Evolutionary conservation across 2,329 filamentous ascomycete genomes (phyloP).

Genomic region (Sarocladiaceae sp.): DNA sequence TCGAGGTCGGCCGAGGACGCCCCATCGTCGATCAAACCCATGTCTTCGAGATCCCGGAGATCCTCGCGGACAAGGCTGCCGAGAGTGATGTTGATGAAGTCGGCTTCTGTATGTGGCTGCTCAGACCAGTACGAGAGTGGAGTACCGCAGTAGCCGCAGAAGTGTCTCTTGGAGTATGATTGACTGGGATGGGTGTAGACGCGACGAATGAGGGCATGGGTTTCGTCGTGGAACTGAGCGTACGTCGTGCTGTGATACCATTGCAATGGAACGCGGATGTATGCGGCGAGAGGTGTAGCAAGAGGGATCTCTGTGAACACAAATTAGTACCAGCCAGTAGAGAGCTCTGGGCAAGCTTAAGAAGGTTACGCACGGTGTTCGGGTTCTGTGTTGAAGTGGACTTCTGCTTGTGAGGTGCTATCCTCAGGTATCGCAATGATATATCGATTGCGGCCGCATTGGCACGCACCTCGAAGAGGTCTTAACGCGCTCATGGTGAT

Average conservation of each 20-base stretch:
- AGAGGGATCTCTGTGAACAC: slow-evolving; percentile 53
- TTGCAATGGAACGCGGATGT: slow-evolving; percentile 73
- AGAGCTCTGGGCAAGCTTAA: not conserved
- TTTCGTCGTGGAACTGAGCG: slow-evolving; percentile 76
- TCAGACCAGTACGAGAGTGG: slow-evolving; percentile 83
- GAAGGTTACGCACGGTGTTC: slow-evolving; percentile 61
- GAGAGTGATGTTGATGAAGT: slow-evolving; percentile 78
- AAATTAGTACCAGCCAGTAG: not conserved
- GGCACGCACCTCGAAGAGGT: slow-evolving; percentile 70
- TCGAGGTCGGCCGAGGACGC: slow-evolving; percentile 18
- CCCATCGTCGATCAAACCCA: slow-evolving; percentile 67
- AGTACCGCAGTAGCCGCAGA: slow-evolving; percentile 91
- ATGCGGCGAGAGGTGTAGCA: slow-evolving; percentile 71
- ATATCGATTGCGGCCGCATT: slow-evolving; percentile 83
- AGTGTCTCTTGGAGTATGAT: slow-evolving; percentile 64
- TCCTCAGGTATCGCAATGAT: slow-evolving; percentile 63
- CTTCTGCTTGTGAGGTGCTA: slow-evolving; percentile 53
- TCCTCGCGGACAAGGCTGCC: slow-evolving; percentile 71
- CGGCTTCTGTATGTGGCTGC: slow-evolving; percentile 62
- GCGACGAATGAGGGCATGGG: slow-evolving; percentile 60
- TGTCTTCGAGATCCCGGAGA: slow-evolving; percentile 66
- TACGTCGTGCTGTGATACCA: slow-evolving; percentile 77
- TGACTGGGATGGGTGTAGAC: slow-evolving; percentile 59
- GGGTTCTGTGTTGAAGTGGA: slow-evolving; percentile 70
- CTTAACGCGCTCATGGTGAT: slow-evolving; percentile 41